phyloP scores from a whole-genome alignment of 1,284 basidiomycete genomes.

The Ceratobasidium sp. region DNA sequence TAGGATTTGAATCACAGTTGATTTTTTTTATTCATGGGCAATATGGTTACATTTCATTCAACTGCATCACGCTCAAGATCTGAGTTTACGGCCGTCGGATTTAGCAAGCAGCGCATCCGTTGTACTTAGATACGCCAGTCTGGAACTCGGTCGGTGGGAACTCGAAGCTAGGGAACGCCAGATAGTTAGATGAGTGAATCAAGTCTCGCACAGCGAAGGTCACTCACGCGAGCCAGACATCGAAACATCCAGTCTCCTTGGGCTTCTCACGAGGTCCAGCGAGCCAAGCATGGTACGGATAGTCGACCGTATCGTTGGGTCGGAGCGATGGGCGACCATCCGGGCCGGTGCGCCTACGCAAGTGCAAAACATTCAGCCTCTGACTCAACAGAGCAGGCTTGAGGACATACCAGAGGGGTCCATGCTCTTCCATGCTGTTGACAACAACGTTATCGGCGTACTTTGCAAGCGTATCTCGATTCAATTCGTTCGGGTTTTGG shows the following conservation, averaged over 20 bases:
- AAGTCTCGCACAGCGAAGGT: background rate
- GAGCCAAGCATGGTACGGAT: conserved; percentile 22
- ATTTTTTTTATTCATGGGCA: no score
- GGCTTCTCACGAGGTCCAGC: background rate
- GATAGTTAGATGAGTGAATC: background rate
- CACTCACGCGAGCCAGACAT: conserved; percentile 29
- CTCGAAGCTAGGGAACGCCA: conserved; percentile 2
- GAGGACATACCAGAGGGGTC: conserved; percentile 9
- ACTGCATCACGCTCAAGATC: no score
- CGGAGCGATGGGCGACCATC: background rate
- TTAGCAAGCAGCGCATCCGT: conserved; percentile 17
- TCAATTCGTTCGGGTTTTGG: background rate
- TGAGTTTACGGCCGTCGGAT: background rate
- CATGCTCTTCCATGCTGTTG: conserved; percentile 10
- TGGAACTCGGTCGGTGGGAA: conserved; percentile 20
- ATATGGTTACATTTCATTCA: no score
- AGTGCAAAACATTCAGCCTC: no score
- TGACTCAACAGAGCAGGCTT: no score
- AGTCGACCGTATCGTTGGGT: conserved; percentile 1
- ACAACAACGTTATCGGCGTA: background rate
- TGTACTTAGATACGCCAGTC: background rate
- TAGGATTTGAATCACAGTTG: no score
- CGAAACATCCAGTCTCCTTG: background rate
- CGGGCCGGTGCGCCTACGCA: background rate
- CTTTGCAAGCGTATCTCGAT: background rate